phyloP scores from a whole-genome alignment of 78 protist species.

The Emiliania huxleyi region DNA sequence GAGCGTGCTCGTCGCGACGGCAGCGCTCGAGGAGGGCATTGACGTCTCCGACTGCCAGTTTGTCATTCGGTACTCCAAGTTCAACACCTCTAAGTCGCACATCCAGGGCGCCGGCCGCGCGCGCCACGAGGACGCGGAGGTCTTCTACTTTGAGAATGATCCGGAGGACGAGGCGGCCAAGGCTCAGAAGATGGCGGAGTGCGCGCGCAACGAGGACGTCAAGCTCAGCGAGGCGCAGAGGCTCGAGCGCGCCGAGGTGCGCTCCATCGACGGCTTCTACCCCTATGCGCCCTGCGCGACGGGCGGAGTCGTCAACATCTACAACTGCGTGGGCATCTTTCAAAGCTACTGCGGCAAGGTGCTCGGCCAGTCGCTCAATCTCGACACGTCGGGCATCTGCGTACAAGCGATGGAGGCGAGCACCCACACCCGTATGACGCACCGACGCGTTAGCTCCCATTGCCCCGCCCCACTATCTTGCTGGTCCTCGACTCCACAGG shows the following conservation, averaged over 20 bases:
- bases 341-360: not conserved
- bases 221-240: not conserved
- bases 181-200: not conserved
- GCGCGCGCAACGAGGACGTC: not conserved
- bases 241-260: not conserved
- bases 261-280: not conserved
- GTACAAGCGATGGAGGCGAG: not conserved
- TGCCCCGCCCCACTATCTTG: no score
- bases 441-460: no score
- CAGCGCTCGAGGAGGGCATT: slow-evolving; percentile 29
- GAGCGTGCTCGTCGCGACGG: not conserved
- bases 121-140: not conserved
- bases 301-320: not conserved
- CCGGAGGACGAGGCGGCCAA: not conserved
- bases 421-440: no score
- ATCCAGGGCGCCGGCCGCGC: slow-evolving; percentile 12
- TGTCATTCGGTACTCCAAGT: not conserved
- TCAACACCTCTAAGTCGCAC: not conserved
- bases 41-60: slow-evolving; percentile 20
- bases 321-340: not conserved
- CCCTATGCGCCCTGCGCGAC: not conserved
- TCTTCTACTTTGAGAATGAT: not conserved
- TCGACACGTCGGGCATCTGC: not conserved
- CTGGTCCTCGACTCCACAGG: no score
- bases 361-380: not conserved